Conservation (phyloP, 1,284 basidiomycete species). For the Mycosarcoma mackinlayi region DNA sequence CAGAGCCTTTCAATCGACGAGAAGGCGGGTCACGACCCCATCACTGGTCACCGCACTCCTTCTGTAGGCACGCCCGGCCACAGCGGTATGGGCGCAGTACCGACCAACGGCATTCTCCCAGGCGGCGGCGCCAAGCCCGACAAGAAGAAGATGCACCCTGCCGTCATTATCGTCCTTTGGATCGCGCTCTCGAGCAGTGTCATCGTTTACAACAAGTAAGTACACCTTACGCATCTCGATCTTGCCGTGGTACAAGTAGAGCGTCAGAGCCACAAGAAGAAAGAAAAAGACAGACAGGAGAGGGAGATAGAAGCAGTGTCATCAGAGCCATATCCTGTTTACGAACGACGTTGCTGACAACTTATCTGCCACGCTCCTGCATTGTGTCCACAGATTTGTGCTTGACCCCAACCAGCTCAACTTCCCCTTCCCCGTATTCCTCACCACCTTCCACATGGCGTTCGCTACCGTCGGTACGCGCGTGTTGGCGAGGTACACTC, state of each 20-base stretch:
- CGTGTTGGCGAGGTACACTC: conserved; percentile 85
- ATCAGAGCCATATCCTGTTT: too few species aligned
- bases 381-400: conserved; percentile 28
- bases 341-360: conserved; percentile 1
- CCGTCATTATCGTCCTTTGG: conserved; percentile 85
- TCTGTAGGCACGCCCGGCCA: conserved; percentile 51
- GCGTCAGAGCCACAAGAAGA: too few species aligned
- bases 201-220: conserved; percentile 85
- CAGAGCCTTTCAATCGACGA: conserved; percentile 61
- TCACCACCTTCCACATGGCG: conserved; percentile 68
- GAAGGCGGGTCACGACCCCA: conserved; percentile 63
- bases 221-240: conserved; percentile 72
- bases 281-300: too few species aligned
- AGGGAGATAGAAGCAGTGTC: too few species aligned
- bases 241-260: too few species aligned
- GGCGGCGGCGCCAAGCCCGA: conserved; percentile 47
- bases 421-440: conserved; percentile 69
- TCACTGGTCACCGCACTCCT: conserved; percentile 57
- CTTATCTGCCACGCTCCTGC: background rate
- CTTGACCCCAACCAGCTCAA: conserved; percentile 55
- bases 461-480: conserved; percentile 86
- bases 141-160: conserved; percentile 69
- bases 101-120: conserved; percentile 50
- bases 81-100: conserved; percentile 50
- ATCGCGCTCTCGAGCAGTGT: conserved; percentile 88